Base-by-base conservation (phyloP, 2,329 filamentous ascomycete species). In the Apiospora pterosperma region DNA sequence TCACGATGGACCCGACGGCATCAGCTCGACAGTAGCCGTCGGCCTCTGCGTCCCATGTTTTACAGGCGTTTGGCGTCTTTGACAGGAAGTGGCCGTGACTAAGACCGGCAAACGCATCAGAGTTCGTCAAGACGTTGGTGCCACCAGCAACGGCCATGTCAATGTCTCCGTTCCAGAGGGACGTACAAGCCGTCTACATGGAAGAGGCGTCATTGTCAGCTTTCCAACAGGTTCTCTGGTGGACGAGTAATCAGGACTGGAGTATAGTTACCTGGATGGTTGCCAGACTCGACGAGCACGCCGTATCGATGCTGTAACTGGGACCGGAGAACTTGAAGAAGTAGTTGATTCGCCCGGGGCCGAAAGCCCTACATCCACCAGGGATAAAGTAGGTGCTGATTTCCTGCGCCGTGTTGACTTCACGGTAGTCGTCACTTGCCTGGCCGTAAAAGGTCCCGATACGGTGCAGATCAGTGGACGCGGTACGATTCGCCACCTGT, bases 281-380 rank as follows among this genome's bases (percentile, higher is more conserved):
- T 4, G 90, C 89, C 11, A 91, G 82, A 67, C 88, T 90, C 0
- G 90, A 92, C 0, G 90, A 92, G 73, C 91, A 93, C 5, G 91
- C 91, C n/a, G 91, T 93, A 70, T 93, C 91, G 59, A 92, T 82
- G 62, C 85, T 91, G 72, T 88, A 89, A 28, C 88, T 91, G 0
- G 90, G 90, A 0, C 91, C 91, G 55, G 84, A 87, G 76, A 92
- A 93, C 71, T 91, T 90, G 77, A 92, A 92, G 75, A 89, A 90
- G 76, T 92, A 93, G 77, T 92, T 87, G 74, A 93, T 90, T 11
- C 90, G 82, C 14, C 89, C 87, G 0, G 78, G 77, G 0, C 75
- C 76, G 44, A 81, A 81, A 19, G 78, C 79, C 5, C 79, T 75
- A 38, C 78, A 76, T 41, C 76, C 77, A 6, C 81, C 81, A 0